Percentiles rank a stretch among this genome's conserved stretches.
Conservation (phyloP, 306 rosid genomes). For the Styphnolobium japonicum region DNA sequence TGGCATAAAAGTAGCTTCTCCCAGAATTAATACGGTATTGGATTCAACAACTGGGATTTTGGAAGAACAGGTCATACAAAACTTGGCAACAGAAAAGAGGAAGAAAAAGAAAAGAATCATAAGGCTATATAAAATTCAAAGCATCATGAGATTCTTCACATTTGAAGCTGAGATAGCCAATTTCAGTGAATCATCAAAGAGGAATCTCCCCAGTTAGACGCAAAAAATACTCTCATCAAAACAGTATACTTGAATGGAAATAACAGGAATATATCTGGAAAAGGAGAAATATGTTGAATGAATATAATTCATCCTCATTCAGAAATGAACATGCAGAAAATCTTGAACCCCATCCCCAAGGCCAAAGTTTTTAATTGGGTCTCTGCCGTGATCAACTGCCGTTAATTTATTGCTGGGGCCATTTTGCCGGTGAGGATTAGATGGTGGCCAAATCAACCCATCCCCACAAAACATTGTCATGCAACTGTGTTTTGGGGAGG, state of each 20-base stretch:
- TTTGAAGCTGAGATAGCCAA: neutral
- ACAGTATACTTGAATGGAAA: neutral
- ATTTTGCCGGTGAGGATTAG: neutral
- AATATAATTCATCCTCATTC: neutral
- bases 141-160: neutral
- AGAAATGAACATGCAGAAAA: neutral
- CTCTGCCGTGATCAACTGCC: neutral
- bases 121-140: neutral
- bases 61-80: neutral
- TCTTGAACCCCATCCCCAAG: neutral
- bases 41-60: constrained; percentile 7
- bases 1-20: neutral
- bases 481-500: neutral
- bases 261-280: neutral
- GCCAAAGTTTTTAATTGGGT: neutral
- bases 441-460: neutral
- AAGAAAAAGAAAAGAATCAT: neutral
- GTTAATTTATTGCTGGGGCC: neutral
- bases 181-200: neutral
- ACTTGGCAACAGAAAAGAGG: neutral
- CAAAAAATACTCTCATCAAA: neutral
- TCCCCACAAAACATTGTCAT: neutral
- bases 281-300: constrained; percentile 9
- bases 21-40: neutral
- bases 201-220: neutral